These are phyloP conservation scores for Santalum album DNA, from an alignment of 164 flowering plant species.

Conservation along the genomic window DNA sequence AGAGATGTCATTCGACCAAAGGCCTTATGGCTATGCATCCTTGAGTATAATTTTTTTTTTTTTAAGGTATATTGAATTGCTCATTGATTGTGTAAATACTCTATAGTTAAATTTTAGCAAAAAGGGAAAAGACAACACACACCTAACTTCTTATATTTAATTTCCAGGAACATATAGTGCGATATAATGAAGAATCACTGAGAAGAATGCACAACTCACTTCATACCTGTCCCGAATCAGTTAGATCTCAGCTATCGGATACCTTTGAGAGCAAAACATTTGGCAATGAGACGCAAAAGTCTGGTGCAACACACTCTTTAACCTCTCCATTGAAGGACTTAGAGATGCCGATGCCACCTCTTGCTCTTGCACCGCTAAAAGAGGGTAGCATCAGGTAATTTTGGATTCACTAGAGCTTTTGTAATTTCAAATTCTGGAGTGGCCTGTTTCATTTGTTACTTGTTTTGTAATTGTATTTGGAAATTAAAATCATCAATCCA, in stretches of 20 bases:
- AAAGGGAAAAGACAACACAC: not conserved
- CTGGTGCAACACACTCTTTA: conserved; percentile 22
- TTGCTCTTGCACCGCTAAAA: conserved; percentile 60
- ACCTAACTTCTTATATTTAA: conserved; percentile 6
- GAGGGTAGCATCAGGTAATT: conserved; percentile 50
- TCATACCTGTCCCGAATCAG: conserved; percentile 24
- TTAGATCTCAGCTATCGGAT: conserved; percentile 25
- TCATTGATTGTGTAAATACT: not conserved
- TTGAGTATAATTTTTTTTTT: no score
- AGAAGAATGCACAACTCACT: conserved; percentile 45
- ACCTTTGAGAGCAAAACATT: conserved; percentile 18
- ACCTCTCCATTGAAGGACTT: conserved; percentile 41
- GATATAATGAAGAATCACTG: conserved; percentile 60
- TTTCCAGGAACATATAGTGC: conserved; percentile 74
- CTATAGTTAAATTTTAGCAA: not conserved
- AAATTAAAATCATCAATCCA: no score
- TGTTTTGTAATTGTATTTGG: not conserved
- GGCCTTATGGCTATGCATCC: no score
- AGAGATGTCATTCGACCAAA: no score
- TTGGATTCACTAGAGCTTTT: not conserved
- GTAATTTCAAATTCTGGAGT: not conserved
- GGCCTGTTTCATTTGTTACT: not conserved
- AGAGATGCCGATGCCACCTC: conserved; percentile 89
- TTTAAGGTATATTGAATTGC: not conserved
- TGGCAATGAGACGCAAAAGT: conserved; percentile 13